Evolutionary conservation across 2,329 filamentous ascomycete genomes (phyloP).

Genomic region (Penicillium hesseltinei): DNA sequence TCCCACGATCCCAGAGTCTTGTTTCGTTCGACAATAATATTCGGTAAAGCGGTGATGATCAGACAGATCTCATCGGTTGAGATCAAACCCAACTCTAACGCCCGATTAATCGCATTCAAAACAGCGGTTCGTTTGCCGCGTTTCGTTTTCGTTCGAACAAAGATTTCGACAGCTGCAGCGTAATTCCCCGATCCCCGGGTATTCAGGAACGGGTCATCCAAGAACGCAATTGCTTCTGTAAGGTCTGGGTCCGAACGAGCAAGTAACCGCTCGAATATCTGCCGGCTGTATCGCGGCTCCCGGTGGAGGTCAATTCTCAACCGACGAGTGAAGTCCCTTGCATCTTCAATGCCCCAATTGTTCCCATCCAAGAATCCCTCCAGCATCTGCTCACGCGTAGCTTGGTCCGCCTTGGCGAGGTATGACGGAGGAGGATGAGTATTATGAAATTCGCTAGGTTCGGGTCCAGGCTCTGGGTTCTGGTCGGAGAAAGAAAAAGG

Average conservation of each 20-base stretch:
- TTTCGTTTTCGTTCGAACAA: conserved; percentile 20
- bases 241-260: conserved; percentile 12
- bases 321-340: conserved; percentile 28
- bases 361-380: conserved; percentile 19
- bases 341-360: conserved; percentile 27
- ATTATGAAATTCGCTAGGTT: conserved; percentile 9
- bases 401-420: not conserved
- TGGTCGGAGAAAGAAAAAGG: conserved; percentile 24
- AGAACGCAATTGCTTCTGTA: conserved; percentile 31
- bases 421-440: not conserved
- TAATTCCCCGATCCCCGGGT: conserved; percentile 38
- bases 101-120: conserved; percentile 29
- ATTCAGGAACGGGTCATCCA: conserved; percentile 40
- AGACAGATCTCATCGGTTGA: conserved; percentile 31
- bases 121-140: conserved; percentile 20
- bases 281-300: conserved; percentile 36
- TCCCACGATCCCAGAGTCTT: conserved; percentile 16
- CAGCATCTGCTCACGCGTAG: conserved; percentile 15
- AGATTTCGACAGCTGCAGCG: conserved; percentile 27
- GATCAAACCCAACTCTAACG: conserved; percentile 37
- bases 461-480: conserved; percentile 11
- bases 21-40: conserved; percentile 17
- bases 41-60: conserved; percentile 32
- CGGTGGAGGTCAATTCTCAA: conserved; percentile 34
- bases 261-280: conserved; percentile 36